Percentiles rank a stretch among this genome's conserved stretches.
Conservation (phyloP, 2,329 filamentous ascomycete species). For the Esteya vermicola region DNA sequence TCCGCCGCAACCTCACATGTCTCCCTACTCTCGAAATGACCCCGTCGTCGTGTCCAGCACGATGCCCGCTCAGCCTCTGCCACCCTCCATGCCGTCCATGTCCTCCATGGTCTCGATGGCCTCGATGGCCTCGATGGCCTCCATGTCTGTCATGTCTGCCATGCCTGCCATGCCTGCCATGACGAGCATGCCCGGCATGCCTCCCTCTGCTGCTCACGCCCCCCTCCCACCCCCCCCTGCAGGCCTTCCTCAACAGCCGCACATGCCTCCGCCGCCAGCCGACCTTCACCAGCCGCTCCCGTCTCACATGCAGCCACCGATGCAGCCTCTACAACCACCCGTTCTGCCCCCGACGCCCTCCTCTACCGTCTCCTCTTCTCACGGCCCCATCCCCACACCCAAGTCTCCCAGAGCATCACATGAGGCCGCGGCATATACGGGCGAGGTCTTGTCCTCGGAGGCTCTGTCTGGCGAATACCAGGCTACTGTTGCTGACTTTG, state of each 20-base stretch:
- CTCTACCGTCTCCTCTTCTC: conserved; percentile 28
- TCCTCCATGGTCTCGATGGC: too few relatives aligned
- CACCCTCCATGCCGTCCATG: not conserved
- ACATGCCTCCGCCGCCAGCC: not conserved
- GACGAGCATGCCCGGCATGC: too few relatives aligned
- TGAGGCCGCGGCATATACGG: too few relatives aligned
- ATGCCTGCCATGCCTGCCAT: too few relatives aligned
- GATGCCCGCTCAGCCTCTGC: conserved; percentile 1
- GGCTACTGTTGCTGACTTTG: not conserved
- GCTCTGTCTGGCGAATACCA: too few relatives aligned
- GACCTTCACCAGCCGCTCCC: conserved; percentile 1
- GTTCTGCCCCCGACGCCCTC: conserved; percentile 33
- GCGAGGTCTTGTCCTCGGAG: too few relatives aligned
- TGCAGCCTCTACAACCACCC: not conserved
- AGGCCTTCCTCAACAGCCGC: not conserved
- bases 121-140: too few relatives aligned
- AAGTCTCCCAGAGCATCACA: too few relatives aligned
- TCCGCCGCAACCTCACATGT: conserved; percentile 12
- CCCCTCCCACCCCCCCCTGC: not conserved
- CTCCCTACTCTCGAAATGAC: conserved; percentile 29
- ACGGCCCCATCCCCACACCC: not conserved
- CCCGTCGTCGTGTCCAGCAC: conserved; percentile 36
- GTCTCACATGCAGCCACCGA: not conserved
- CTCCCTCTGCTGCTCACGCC: not conserved
- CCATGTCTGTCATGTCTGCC: too few relatives aligned